Evolutionary conservation across 257 asterid species (phyloP).

Genomic region (Ligustrum vulgare): DNA sequence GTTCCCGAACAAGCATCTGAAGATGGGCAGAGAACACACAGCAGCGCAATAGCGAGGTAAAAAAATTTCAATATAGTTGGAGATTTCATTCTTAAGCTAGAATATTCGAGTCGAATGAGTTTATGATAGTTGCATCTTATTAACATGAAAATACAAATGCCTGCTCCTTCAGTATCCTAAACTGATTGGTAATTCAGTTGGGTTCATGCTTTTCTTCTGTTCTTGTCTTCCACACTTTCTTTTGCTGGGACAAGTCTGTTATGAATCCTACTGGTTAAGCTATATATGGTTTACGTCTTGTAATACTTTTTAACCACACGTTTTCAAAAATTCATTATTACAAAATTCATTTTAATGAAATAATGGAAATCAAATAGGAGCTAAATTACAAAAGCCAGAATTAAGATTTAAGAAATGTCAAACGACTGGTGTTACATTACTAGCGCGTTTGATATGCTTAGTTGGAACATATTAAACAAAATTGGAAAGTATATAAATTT

Average conservation of each 20-base stretch:
- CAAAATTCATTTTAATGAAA: no score
- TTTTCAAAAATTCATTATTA: no score
- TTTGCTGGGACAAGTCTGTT: conserved; percentile 34
- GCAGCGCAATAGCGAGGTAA: conserved; percentile 23
- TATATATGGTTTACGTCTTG: conserved; percentile 25
- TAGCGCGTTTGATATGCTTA: no score
- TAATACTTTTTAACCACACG: not conserved
- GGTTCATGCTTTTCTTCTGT: conserved; percentile 46
- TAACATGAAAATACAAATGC: not conserved
- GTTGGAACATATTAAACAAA: no score
- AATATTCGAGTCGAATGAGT: not conserved
- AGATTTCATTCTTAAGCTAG: conserved; percentile 26
- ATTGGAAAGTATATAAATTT: no score
- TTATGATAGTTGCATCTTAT: conserved; percentile 14
- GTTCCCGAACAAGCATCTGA: conserved; percentile 26
- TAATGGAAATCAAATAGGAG: no score
- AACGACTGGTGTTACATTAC: no score
- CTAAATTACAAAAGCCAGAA: no score
- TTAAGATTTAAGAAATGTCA: no score
- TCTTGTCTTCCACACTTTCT: conserved; percentile 26
- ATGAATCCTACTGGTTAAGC: conserved; percentile 23
- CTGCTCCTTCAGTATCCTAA: conserved; percentile 20
- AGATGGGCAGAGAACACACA: conserved; percentile 27
- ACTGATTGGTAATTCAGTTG: conserved; percentile 40
- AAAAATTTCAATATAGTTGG: conserved; percentile 11